Evolutionary conservation across 495 filamentous ascomycete genomes (phyloP).

Genomic region (Penicillium diatomitis): DNA sequence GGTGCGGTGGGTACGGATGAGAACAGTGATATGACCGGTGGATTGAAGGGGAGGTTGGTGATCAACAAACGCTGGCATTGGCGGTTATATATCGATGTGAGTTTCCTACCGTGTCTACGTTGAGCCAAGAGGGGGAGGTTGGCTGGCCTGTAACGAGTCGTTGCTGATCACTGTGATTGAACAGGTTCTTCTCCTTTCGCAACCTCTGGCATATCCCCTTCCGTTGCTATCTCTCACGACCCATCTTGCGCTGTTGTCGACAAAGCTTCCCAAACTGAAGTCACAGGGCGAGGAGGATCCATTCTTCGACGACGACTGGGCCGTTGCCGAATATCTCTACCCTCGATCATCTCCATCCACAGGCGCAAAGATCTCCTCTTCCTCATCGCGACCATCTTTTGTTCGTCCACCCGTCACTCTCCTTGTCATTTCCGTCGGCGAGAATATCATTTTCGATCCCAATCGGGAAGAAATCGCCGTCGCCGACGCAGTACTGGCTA

Average conservation of each 20-base stretch:
- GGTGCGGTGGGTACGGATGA: conserved; percentile 33
- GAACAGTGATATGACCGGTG: conserved; percentile 41
- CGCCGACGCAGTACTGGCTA: conserved; percentile 76
- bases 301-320: conserved; percentile 98
- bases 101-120: conserved; percentile 10
- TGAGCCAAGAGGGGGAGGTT: neutral
- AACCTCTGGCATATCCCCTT: conserved; percentile 81
- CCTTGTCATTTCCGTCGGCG: conserved; percentile 75
- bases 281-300: conserved; percentile 89
- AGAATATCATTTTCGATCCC: conserved; percentile 91
- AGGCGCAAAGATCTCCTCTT: neutral
- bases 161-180: neutral
- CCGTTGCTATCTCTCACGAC: conserved; percentile 88
- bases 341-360: conserved; percentile 30
- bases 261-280: conserved; percentile 72
- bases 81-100: conserved; percentile 90
- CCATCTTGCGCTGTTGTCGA: conserved; percentile 87
- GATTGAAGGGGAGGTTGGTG: conserved; percentile 58
- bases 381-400: conserved; percentile 9
- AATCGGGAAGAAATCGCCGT: conserved; percentile 83
- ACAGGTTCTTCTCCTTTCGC: conserved; percentile 87
- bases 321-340: conserved; percentile 67
- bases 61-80: conserved; percentile 91
- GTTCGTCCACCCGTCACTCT: conserved; percentile 73
- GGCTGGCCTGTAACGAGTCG: too few relatives aligned